Base-by-base conservation (phyloP, 805 yeast genomes). In the Monosporozyma siamensis region DNA sequence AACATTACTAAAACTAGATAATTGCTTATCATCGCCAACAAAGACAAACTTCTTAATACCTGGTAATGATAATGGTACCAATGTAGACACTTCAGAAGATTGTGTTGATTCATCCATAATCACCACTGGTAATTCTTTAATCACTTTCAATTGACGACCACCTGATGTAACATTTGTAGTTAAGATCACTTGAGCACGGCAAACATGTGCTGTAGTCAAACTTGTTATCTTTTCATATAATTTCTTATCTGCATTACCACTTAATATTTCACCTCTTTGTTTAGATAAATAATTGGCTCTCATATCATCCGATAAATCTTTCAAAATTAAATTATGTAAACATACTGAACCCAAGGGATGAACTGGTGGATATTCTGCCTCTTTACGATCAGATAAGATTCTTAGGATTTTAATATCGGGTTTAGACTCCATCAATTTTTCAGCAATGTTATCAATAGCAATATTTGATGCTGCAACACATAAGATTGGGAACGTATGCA, bases 101-200 rank as follows among this genome's bases (percentile, higher is more conserved):
- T 81, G 88, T 0, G 88, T 81, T 4, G 85, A 74, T 62, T 82
- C 89, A 64, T 82, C 89, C 82, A 82, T 78, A 25, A 82, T 80
- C 5, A 82, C 82, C 2, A 78, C 78, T 1, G 86, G 86, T 48
- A 73, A 58, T 48, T 69, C 72, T 30, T 68, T 65, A 8, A 80
- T 64, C 11, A 72, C 66, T 50, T 78, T 79, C 49, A 82, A 62
- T 50, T 74, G 77, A 34, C 75, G 71, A 2, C 83, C 83, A 41
- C 86, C 87, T 6, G 85, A 80, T 30, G 78, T 79, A 31, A 80
- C 84, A 2, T 83, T 77, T 1, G 89, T 82, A 1, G 88, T 77
- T 56, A 81, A 77, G 17, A 82, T 77, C 18, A 82, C 82, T 49
- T 77, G 77, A 0, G 84, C 82, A 55, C 79, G 85, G 0, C 76